phyloP scores from a whole-genome alignment of 2,329 filamentous ascomycete species.

The Fusarium domesticum region DNA sequence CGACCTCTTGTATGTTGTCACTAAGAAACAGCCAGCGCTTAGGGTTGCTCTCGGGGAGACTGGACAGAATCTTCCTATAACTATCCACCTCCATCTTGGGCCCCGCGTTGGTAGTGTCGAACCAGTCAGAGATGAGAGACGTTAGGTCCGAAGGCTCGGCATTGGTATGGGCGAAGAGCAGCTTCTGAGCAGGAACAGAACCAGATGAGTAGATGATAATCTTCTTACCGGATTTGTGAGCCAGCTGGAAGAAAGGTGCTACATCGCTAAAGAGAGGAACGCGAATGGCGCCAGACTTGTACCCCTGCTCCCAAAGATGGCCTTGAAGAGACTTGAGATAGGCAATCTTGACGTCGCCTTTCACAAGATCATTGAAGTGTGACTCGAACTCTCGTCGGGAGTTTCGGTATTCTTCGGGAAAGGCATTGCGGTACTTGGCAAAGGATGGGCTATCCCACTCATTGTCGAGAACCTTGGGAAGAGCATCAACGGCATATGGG shows the following conservation, averaged over 20 bases:
- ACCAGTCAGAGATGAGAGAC: constrained; percentile 61
- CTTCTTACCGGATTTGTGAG: constrained; percentile 53
- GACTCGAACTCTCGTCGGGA: constrained; percentile 58
- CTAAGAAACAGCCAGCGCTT: constrained; percentile 71
- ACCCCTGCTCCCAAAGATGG: constrained; percentile 73
- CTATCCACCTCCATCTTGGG: constrained; percentile 65
- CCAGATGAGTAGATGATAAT: constrained; percentile 81
- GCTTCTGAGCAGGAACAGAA: constrained; percentile 75
- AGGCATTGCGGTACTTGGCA: constrained; percentile 65
- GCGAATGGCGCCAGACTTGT: constrained; percentile 64
- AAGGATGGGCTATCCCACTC: constrained; percentile 68
- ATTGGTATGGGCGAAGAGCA: constrained; percentile 69
- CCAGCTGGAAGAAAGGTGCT: constrained; percentile 57
- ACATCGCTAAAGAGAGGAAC: constrained; percentile 76
- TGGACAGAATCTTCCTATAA: constrained; percentile 61
- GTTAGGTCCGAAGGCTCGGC: constrained; percentile 58
- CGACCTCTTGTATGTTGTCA: constrained; percentile 71
- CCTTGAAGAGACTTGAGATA: constrained; percentile 80
- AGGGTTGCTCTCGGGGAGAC: constrained; percentile 42
- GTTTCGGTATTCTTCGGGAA: constrained; percentile 61
- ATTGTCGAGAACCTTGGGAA: constrained; percentile 60
- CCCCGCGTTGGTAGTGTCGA: constrained; percentile 79
- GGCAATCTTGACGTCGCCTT: constrained; percentile 68
- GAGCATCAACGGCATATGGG: constrained; percentile 68
- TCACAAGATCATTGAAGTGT: constrained; percentile 69